Evolutionary conservation across 2,329 filamentous ascomycete genomes (phyloP).

Genomic region (Exophiala xenobiotica): DNA sequence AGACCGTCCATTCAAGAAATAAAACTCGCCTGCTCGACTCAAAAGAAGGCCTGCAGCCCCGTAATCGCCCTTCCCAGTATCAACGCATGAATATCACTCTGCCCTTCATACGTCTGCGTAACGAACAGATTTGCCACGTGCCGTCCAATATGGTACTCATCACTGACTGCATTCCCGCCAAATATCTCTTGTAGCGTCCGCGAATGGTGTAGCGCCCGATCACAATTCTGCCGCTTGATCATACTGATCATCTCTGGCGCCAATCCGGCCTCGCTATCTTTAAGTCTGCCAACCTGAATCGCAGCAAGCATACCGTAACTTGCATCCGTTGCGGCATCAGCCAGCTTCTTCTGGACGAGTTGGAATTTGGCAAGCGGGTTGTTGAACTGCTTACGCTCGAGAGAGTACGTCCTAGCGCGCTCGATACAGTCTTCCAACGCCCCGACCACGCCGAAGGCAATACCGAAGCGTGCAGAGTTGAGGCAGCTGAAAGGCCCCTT

Average conservation of each 20-base stretch:
- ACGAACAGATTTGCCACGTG: constrained; percentile 96
- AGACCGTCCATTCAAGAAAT: no score
- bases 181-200: constrained; percentile 88
- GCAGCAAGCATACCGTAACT: constrained; percentile 85
- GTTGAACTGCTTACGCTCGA: constrained; percentile 90
- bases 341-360: constrained; percentile 94
- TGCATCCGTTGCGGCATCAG: constrained; percentile 86
- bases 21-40: neutral
- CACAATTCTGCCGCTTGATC: constrained; percentile 97
- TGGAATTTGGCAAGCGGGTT: constrained; percentile 96
- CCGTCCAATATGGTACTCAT: constrained; percentile 91
- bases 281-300: constrained; percentile 85
- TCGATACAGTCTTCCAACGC: constrained; percentile 88
- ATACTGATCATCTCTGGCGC: constrained; percentile 94
- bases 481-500: constrained; percentile 88
- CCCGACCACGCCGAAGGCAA: constrained; percentile 89
- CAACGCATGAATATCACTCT: constrained; percentile 89
- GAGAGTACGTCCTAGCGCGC: constrained; percentile 75
- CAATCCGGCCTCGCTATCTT: constrained; percentile 76
- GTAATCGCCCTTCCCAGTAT: constrained; percentile 68
- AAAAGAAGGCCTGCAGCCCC: constrained; percentile 70
- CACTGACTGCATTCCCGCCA: constrained; percentile 95
- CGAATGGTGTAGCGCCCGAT: constrained; percentile 78
- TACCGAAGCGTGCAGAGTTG: constrained; percentile 90
- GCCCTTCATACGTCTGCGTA: constrained; percentile 95